Conservation (phyloP, 176 grass and related monocot genomes). For the Lolium rigidum region DNA sequence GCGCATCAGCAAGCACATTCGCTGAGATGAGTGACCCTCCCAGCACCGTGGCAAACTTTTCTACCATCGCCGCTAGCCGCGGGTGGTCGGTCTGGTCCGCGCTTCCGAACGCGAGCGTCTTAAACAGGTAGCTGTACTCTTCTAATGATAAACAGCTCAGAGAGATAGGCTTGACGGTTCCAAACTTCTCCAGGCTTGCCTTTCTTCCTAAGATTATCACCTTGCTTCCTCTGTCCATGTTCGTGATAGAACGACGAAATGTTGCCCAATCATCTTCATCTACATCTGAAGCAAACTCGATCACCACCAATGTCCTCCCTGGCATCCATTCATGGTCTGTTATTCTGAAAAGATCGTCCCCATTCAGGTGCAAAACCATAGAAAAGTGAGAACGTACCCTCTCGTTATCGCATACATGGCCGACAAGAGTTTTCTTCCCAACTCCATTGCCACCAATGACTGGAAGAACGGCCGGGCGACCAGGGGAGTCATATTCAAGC, state of each 20-base stretch:
- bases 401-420: background rate
- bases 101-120: conserved; percentile 21
- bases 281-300: background rate
- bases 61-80: background rate
- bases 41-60: background rate
- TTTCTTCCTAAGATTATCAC: conserved; percentile 7
- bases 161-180: conserved; percentile 1
- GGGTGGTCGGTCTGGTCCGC: background rate
- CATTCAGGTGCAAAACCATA: background rate
- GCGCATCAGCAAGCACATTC: background rate
- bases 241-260: background rate
- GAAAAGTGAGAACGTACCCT: background rate
- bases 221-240: conserved; percentile 16
- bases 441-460: background rate
- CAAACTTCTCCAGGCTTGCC: background rate
- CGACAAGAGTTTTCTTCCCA: conserved; percentile 22
- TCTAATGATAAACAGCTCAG: background rate
- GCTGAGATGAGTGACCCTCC: background rate
- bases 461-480: background rate
- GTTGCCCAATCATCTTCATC: background rate
- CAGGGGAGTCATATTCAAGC: background rate
- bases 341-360: background rate
- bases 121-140: conserved; percentile 26
- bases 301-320: background rate
- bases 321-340: background rate